Base-by-base conservation (phyloP, 805 yeast genomes). In the Saccharomycopsis selenospora region DNA sequence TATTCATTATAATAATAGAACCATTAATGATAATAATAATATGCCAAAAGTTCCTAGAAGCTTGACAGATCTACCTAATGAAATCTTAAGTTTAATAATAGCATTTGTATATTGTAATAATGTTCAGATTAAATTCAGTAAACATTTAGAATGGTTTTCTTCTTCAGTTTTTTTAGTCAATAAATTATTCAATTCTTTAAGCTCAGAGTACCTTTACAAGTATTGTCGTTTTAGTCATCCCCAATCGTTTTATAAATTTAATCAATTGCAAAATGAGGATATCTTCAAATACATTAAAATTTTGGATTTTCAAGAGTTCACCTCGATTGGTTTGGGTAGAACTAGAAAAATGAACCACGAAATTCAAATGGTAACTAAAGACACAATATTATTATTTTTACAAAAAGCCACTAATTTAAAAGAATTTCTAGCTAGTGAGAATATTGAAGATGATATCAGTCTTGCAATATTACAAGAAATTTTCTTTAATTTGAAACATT, bases 281-380 rank as follows among this genome's bases (percentile, higher is more conserved):
- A 22, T 51, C 18, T 48, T 43, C 36, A 43, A 28, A 24, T 45
- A 36, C 43, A 42, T 52, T 29, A 79, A 80, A 56, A 79, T 82
- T 46, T 75, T 90, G 57, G 96, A 89, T 66, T 90, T 89, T 58
- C 85, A 85, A 59, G 91, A 85, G 56, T 83, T 89, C 64, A 88
- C 96, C 1, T 82, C 91, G 0, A 80, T 90, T 43, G 96, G 96
- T 0, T 71, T 89, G 43, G 96, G 96, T 2, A 71, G 96, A 55
- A 85, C 96, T 0, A 87, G 85, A 8, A 75, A 82, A 56, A 89
- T 89, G 95, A 90, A 85, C 66, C 82, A 78, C 63, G 95, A 85
- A 64, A 89, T 89, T 57, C 95, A 89, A 64, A 85, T 86, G 85
- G 87, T 89, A 36, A 89, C 96, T 0, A 71, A 82, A 36, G 67